Evolutionary conservation across 345 rosid species (phyloP).

Genomic region (Eucalyptus curtisii): DNA sequence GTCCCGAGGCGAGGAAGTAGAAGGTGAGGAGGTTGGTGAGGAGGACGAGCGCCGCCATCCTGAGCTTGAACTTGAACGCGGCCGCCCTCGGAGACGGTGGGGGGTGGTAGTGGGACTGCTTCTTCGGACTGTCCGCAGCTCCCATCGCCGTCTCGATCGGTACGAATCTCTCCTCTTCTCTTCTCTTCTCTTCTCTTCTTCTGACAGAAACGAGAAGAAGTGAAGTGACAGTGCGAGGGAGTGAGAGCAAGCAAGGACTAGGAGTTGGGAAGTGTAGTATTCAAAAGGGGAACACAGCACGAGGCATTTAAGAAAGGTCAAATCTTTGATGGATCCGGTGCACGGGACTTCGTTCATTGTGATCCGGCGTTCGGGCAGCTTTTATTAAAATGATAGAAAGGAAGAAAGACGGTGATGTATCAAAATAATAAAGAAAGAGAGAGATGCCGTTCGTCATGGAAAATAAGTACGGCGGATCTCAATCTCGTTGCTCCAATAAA

Average conservation of each 20-base stretch:
- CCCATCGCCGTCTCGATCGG: background rate
- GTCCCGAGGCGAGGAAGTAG: slow-evolving; percentile 7
- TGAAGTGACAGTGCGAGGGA: background rate
- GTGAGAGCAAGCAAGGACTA: background rate
- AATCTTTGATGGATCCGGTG: background rate
- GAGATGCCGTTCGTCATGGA: background rate
- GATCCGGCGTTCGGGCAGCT: background rate
- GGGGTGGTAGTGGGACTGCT: background rate
- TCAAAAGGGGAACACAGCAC: background rate
- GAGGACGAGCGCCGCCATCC: slow-evolving; percentile 11
- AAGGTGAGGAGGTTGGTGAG: slow-evolving; percentile 30
- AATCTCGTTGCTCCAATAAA: background rate
- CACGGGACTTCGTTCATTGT: background rate
- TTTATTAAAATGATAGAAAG: background rate
- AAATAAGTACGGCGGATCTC: background rate
- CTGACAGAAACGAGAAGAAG: background rate
- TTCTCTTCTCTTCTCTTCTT: background rate
- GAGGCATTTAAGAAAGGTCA: background rate
- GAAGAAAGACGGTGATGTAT: background rate
- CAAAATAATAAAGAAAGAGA: background rate
- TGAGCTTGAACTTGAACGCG: slow-evolving; percentile 14
- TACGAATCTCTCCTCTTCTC: background rate
- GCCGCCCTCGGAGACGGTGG: background rate
- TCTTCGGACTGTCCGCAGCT: background rate
- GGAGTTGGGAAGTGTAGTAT: background rate